Evolutionary conservation across 2,329 filamentous ascomycete genomes (phyloP).

Genomic region (Penicillium hesseltinei): DNA sequence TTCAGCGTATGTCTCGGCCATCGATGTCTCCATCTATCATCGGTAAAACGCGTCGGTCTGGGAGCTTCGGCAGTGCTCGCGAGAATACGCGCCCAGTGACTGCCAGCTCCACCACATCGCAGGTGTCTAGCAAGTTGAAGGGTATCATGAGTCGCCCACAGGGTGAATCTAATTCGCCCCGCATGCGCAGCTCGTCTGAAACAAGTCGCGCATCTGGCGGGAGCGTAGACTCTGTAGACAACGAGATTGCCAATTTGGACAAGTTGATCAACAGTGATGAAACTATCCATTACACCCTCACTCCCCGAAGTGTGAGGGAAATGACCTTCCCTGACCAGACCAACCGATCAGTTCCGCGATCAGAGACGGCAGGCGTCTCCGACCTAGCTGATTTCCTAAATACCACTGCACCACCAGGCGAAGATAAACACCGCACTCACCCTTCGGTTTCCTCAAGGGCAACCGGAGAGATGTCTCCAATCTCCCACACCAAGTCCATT

Average conservation of each 20-base stretch:
- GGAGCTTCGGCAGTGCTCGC: slow-evolving; percentile 39
- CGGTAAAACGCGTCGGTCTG: slow-evolving; percentile 37
- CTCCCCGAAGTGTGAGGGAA: slow-evolving; percentile 74
- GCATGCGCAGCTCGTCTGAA: slow-evolving; percentile 39
- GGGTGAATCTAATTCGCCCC: slow-evolving; percentile 29
- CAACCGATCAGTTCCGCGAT: slow-evolving; percentile 32
- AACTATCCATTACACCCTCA: slow-evolving; percentile 79
- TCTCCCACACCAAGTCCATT: slow-evolving; percentile 22
- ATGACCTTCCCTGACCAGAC: slow-evolving; percentile 54
- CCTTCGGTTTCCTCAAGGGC: slow-evolving; percentile 23
- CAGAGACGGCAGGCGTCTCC: slow-evolving; percentile 36
- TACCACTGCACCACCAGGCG: slow-evolving; percentile 35
- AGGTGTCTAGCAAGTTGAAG: slow-evolving; percentile 44
- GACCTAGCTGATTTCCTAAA: slow-evolving; percentile 42
- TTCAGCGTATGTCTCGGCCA: slow-evolving; percentile 41
- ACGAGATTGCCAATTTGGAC: slow-evolving; percentile 69
- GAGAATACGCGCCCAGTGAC: slow-evolving; percentile 40
- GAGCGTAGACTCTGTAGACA: slow-evolving; percentile 35
- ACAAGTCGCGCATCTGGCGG: slow-evolving; percentile 31
- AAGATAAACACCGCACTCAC: slow-evolving; percentile 20
- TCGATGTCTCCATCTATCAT: slow-evolving; percentile 27
- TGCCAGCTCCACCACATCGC: slow-evolving; percentile 41
- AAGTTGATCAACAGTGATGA: slow-evolving; percentile 78
- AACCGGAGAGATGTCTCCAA: slow-evolving; percentile 15
- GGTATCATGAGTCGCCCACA: slow-evolving; percentile 39